Conservation (phyloP, 1,284 basidiomycete genomes). For the Ustilago xerochloae region DNA sequence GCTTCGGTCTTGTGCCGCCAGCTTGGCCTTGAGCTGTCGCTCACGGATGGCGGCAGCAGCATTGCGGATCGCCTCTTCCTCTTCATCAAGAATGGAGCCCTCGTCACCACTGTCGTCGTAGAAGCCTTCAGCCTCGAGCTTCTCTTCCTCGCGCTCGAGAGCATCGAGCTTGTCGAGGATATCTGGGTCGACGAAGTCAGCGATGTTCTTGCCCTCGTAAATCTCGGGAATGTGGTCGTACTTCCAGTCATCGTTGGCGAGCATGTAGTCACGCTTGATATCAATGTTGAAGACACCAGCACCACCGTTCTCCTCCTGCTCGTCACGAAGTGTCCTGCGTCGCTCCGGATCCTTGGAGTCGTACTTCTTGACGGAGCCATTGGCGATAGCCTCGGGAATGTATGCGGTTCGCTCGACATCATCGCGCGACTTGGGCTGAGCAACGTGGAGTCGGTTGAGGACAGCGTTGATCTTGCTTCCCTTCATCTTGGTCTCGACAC, state of each 20-base stretch:
- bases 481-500: slow-evolving; percentile 65
- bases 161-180: slow-evolving; percentile 96
- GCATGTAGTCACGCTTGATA: slow-evolving; percentile 81
- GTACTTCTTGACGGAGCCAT: slow-evolving; percentile 61
- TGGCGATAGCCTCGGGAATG: slow-evolving; percentile 57
- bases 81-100: slow-evolving; percentile 84
- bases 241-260: slow-evolving; percentile 94
- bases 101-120: slow-evolving; percentile 86
- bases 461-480: slow-evolving; percentile 65
- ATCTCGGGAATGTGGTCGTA: slow-evolving; percentile 95
- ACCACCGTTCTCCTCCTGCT: slow-evolving; percentile 66
- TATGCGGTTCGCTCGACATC: slow-evolving; percentile 60
- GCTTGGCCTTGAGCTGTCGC: slow-evolving; percentile 77
- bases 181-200: slow-evolving; percentile 99
- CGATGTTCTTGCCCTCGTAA: slow-evolving; percentile 97
- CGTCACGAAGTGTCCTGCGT: slow-evolving; percentile 61
- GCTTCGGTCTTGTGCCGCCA: slow-evolving; percentile 85
- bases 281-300: slow-evolving; percentile 67
- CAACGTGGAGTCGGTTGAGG: slow-evolving; percentile 66
- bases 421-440: slow-evolving; percentile 63
- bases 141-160: slow-evolving; percentile 95
- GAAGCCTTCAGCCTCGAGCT: slow-evolving; percentile 90
- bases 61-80: slow-evolving; percentile 84
- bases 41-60: slow-evolving; percentile 76
- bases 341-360: slow-evolving; percentile 61